A percentile compares a stretch with the other conserved stretches of the same genome.
Conservation (phyloP, 768 basidiomycete genomes). For the Hypsizygus marmoreus region DNA sequence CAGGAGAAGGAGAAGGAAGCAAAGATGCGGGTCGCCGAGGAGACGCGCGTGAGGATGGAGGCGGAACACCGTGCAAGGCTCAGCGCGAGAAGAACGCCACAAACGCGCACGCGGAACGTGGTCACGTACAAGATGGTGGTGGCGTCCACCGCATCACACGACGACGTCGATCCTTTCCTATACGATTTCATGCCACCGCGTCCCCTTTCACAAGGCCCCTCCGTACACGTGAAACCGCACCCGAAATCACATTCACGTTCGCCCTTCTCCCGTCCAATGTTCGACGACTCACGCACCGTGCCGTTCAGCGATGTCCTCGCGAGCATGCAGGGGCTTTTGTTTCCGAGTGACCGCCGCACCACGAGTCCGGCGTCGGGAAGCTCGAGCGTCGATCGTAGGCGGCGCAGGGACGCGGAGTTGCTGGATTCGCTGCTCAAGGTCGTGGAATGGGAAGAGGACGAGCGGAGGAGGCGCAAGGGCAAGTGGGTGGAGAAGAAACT, state of each 20-base stretch:
- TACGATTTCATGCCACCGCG: constrained; percentile 28
- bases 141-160: constrained; percentile 7
- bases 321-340: constrained; percentile 61
- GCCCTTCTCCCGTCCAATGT: constrained; percentile 24
- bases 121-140: constrained; percentile 20
- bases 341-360: constrained; percentile 41
- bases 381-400: constrained; percentile 14
- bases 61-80: constrained; percentile 33
- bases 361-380: constrained; percentile 19
- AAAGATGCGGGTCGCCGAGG: constrained; percentile 25
- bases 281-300: constrained; percentile 42
- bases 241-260: constrained; percentile 14
- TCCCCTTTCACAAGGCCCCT: neutral
- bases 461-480: constrained; percentile 30
- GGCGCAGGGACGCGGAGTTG: constrained; percentile 32
- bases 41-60: constrained; percentile 20
- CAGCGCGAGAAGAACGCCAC: neutral
- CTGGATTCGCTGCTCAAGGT: constrained; percentile 45
- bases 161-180: constrained; percentile 23
- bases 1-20: constrained; percentile 23
- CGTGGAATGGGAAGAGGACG: constrained; percentile 43
- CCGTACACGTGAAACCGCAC: constrained; percentile 3
- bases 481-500: constrained; percentile 35
- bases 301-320: constrained; percentile 57
- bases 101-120: constrained; percentile 14